Evolutionary conservation across 2,329 filamentous ascomycete genomes (phyloP).

Genomic region (Blastomyces silverae): DNA sequence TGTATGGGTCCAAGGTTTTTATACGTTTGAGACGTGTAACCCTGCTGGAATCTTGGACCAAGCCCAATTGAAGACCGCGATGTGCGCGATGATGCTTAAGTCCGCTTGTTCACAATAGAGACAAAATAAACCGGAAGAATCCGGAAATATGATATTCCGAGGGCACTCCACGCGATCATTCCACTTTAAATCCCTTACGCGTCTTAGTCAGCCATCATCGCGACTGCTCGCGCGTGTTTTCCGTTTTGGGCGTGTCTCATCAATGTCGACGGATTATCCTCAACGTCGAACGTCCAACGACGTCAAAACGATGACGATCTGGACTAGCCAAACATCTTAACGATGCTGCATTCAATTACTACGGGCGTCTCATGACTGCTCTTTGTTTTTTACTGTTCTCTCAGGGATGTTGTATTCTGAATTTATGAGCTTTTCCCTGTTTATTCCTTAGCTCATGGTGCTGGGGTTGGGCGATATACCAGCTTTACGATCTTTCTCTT

Average conservation of each 20-base stretch:
- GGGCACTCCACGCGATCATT: no score
- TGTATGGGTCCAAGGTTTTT: no score
- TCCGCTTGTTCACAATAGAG: no score
- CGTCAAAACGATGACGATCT: not conserved
- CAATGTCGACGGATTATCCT: not conserved
- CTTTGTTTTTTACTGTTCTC: conserved; percentile 5
- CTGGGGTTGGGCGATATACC: conserved; percentile 13
- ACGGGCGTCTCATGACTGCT: not conserved
- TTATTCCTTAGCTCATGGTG: conserved; percentile 17
- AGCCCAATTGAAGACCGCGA: no score
- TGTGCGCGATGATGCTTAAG: no score
- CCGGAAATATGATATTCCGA: no score
- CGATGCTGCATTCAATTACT: not conserved
- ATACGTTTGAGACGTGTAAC: no score
- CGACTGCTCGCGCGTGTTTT: conserved; percentile 4
- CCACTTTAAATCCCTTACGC: not conserved
- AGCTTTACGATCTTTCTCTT: conserved; percentile 5
- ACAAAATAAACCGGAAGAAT: no score
- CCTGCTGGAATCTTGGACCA: no score
- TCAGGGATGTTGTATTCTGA: conserved; percentile 13
- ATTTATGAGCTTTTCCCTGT: not conserved
- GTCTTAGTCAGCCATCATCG: not conserved
- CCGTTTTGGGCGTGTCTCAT: not conserved
- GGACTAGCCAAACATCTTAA: not conserved
- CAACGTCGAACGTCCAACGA: not conserved